Conservation (phyloP, 2,329 filamentous ascomycete species). For the Immersiporthe knoxdaviesiana region DNA sequence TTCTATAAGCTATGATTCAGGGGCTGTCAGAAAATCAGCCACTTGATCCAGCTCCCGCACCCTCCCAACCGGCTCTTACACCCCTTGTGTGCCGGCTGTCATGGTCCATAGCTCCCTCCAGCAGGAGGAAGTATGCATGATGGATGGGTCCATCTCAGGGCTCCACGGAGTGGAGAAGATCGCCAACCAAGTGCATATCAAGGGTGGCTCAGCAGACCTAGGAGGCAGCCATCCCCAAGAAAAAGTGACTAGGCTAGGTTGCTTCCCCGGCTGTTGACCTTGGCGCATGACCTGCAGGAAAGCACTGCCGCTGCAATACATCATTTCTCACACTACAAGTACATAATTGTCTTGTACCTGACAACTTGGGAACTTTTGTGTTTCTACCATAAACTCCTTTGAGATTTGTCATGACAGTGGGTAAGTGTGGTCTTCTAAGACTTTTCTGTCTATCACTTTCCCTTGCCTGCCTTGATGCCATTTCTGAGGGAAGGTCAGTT, state of each 20-base stretch:
- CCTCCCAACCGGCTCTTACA: slow-evolving; percentile 8
- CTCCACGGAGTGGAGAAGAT: background rate
- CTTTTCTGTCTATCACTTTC: background rate
- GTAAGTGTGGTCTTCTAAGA: background rate
- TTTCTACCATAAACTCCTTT: background rate
- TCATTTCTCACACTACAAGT: background rate
- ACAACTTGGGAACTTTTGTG: background rate
- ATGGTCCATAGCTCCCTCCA: slow-evolving; percentile 5
- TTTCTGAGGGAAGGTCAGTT: background rate
- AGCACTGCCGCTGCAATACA: background rate
- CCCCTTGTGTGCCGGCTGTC: slow-evolving; percentile 4
- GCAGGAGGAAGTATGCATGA: slow-evolving; percentile 8
- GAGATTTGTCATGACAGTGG: background rate
- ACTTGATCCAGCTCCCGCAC: slow-evolving; percentile 1
- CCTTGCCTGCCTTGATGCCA: background rate
- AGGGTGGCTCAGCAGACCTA: slow-evolving; percentile 14
- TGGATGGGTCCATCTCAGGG: background rate
- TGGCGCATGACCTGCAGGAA: slow-evolving; percentile 4
- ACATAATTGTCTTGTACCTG: background rate
- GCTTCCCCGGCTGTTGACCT: slow-evolving; percentile 14
- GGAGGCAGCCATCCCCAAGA: slow-evolving; percentile 8
- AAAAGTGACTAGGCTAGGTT: background rate
- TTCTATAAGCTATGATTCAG: background rate
- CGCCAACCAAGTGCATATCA: background rate
- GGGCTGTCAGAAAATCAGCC: slow-evolving; percentile 1